phyloP scores from a whole-genome alignment of 2,329 filamentous ascomycete species.

The Penicillium brasilianum region DNA sequence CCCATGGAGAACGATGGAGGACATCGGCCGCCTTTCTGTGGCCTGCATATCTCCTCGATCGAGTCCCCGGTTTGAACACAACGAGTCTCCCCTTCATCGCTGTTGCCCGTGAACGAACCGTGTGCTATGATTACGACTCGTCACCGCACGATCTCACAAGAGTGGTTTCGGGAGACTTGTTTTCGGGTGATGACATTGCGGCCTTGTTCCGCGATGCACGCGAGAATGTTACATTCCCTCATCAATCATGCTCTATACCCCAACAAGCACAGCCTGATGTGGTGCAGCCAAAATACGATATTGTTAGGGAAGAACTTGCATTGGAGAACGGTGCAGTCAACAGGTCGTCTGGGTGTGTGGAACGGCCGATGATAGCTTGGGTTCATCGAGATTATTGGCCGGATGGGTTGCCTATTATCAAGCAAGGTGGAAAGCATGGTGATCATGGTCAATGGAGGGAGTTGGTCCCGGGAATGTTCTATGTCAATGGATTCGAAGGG shows the following conservation, averaged over 20 bases:
- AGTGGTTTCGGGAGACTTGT: not conserved
- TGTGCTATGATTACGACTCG: not conserved
- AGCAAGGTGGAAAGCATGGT: not conserved
- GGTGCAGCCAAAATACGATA: not conserved
- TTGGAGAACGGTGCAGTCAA: not conserved
- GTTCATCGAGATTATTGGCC: slow-evolving; percentile 14
- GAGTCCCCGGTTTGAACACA: no score
- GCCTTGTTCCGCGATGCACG: not conserved
- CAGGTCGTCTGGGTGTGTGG: not conserved
- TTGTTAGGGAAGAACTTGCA: no score
- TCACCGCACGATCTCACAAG: not conserved
- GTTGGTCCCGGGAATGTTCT: slow-evolving; percentile 7
- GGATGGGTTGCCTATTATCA: slow-evolving; percentile 5
- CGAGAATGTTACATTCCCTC: slow-evolving; percentile 11
- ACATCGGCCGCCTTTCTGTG: not conserved
- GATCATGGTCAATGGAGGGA: not conserved
- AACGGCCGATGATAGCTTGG: slow-evolving; percentile 2
- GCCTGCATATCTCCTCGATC: not conserved
- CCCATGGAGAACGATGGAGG: no score
- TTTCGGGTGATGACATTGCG: slow-evolving; percentile 13
- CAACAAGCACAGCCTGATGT: not conserved
- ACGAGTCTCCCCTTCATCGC: not conserved
- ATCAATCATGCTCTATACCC: slow-evolving; percentile 3
- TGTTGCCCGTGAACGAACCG: not conserved
- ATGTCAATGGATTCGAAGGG: slow-evolving; percentile 6